Conservation (phyloP, 805 yeast genomes). For the Cyberlindnera euphorbiiphila region DNA sequence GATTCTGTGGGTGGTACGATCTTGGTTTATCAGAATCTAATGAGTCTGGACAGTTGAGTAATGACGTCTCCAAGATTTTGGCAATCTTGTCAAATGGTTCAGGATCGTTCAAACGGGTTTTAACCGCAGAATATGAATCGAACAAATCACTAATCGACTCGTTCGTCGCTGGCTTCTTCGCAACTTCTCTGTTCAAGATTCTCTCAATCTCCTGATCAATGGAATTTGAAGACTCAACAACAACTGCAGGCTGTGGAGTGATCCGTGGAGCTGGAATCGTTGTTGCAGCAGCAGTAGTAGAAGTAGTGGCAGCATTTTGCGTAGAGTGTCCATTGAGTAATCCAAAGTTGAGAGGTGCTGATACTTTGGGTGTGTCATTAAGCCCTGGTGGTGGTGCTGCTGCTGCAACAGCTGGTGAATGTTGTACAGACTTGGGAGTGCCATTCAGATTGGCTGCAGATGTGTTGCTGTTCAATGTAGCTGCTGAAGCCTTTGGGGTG, state of each 20-base stretch:
- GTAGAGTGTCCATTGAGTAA: slow-evolving; percentile 1
- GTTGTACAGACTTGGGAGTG: slow-evolving; percentile 1
- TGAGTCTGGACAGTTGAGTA: slow-evolving; percentile 90
- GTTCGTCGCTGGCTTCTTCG: not conserved
- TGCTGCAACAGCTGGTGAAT: slow-evolving; percentile 4
- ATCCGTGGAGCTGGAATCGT: not conserved
- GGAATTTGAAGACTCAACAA: slow-evolving; percentile 14
- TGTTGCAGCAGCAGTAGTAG: not conserved
- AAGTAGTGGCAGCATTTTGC: not conserved
- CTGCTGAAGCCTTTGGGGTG: slow-evolving; percentile 17
- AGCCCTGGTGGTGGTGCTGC: slow-evolving; percentile 6
- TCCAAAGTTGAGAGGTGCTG: slow-evolving; percentile 4
- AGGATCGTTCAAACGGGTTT: slow-evolving; percentile 45
- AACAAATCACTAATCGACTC: slow-evolving; percentile 17
- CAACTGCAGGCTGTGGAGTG: slow-evolving; percentile 11
- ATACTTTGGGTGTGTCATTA: not conserved
- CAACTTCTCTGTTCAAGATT: slow-evolving; percentile 1
- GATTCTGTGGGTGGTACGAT: slow-evolving; percentile 63
- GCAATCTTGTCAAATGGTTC: slow-evolving; percentile 50
- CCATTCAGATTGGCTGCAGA: not conserved
- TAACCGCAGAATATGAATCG: slow-evolving; percentile 30
- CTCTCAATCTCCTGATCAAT: not conserved
- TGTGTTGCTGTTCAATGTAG: not conserved
- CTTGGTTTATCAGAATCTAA: slow-evolving; percentile 84
- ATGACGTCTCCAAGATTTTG: slow-evolving; percentile 67